Evolutionary conservation across 176 grass and related monocot genomes (phyloP).

Genomic region (Aegilops speltoides): DNA sequence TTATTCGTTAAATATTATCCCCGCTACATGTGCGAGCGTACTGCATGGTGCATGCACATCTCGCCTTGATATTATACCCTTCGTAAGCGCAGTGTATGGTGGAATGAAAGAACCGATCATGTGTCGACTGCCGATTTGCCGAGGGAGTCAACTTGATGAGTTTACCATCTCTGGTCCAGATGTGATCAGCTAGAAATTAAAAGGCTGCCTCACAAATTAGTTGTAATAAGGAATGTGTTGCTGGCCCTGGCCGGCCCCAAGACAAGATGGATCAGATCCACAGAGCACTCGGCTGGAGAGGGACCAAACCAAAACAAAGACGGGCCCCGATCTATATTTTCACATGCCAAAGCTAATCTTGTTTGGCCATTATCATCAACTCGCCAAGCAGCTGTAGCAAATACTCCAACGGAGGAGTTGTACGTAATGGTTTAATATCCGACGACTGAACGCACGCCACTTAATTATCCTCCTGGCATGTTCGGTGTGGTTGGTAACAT

Average conservation of each 20-base stretch:
- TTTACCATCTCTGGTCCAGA: conserved; percentile 4
- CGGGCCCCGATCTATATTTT: not conserved
- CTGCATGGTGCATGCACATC: not conserved
- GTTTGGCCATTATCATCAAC: not conserved
- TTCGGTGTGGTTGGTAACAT: too few species aligned
- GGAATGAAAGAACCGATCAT: not conserved
- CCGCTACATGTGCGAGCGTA: not conserved
- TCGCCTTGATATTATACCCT: not conserved
- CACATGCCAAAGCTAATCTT: conserved; percentile 12
- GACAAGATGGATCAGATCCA: conserved; percentile 14
- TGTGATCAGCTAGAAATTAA: not conserved
- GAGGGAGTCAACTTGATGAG: conserved; percentile 19
- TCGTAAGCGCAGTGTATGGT: not conserved
- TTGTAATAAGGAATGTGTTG: conserved; percentile 3
- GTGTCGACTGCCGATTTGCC: conserved; percentile 7
- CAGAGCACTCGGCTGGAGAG: not conserved
- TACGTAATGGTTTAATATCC: too few species aligned
- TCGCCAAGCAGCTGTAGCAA: too few species aligned
- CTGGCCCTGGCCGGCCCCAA: conserved; percentile 14
- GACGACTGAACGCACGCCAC: too few species aligned
- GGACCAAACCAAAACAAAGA: conserved; percentile 1
- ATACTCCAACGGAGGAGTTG: too few species aligned
- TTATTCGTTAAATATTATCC: not conserved
- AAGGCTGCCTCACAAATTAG: not conserved
- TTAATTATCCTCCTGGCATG: too few species aligned